Percentiles rank a stretch among this genome's conserved stretches.
Conservation (phyloP, 495 filamentous ascomycete genomes). For the Saxophila tyrrhenica region DNA sequence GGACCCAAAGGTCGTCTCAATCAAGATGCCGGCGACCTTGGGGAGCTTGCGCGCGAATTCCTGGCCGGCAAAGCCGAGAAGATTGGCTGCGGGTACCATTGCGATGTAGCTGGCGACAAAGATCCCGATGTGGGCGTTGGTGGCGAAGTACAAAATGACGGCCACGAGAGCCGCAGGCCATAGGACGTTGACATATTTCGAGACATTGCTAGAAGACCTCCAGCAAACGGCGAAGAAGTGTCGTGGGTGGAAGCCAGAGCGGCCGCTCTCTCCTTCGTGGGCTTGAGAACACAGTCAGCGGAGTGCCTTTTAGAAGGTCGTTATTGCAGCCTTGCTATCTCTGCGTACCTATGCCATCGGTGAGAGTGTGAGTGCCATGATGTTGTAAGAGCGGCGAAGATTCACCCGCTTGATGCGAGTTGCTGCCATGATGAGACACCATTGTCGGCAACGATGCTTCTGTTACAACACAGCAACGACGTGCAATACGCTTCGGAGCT, state of each 20-base stretch:
- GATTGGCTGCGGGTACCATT: not conserved
- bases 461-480: not conserved
- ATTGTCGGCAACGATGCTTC: not conserved
- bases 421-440: not conserved
- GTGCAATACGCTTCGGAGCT: not conserved
- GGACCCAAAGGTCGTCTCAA: constrained; percentile 3
- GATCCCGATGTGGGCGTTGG: constrained; percentile 13
- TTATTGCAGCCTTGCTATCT: too few species aligned
- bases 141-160: constrained; percentile 39
- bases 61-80: not conserved
- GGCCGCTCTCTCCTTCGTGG: constrained; percentile 35
- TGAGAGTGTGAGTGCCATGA: not conserved
- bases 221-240: constrained; percentile 34
- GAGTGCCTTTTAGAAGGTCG: too few species aligned
- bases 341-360: not conserved
- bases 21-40: constrained; percentile 1
- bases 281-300: not conserved
- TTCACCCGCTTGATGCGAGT: not conserved
- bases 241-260: constrained; percentile 34
- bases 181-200: constrained; percentile 35
- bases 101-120: constrained; percentile 1
- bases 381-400: not conserved
- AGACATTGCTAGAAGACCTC: constrained; percentile 32
- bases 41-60: not conserved
- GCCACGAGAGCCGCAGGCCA: constrained; percentile 45